Base-by-base conservation (phyloP, 345 rosid genomes). In the Luvunga scandens region DNA sequence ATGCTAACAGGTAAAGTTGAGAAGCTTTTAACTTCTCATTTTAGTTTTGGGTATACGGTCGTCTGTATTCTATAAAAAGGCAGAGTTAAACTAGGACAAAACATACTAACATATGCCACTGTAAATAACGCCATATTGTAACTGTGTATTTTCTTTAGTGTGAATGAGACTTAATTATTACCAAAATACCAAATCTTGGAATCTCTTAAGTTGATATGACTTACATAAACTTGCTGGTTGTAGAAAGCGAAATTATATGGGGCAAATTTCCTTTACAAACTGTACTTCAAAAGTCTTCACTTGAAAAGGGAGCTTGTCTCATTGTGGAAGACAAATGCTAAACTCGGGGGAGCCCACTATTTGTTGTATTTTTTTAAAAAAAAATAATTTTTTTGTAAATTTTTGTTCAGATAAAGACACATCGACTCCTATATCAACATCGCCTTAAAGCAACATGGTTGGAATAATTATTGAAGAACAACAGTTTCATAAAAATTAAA, bases 331-430 rank as follows among this genome's bases (percentile, higher is more conserved):
- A 76, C 73, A 73, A 77, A 66, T 74, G 42, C 48, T 12, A 27
- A 45, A 24, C 63, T 67, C 42, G 70, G 7, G 75, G 72, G 72
- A 68, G 60, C 78, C 84, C 61, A 60, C 33, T 27, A 68, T 30
- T 55, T 57, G 79, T 25, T 39, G 76, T 71, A 19, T 61, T 57
- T 34, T 42, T 42, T 45, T 1, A 45, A 12, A 12, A 3, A 12
- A 45, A 45, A 12, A 3, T 45, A 45, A 45, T 45, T 2, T 30
- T 24, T 25, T n/a, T 57, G 62, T 33, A 66, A 34, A n/a, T 59
- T 13, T 73, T 24, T 34, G 18, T 34, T 69, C 31, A 57, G 70
- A 36, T 71, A 63, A 55, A 55, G 33, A 59, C 21, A n/a, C 28
- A 70, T 39, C 14, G 18, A 28, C 31, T 48, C 21, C 22, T 2